phyloP scores from a whole-genome alignment of 805 yeast genomes.

The Candida sanyiensis region DNA sequence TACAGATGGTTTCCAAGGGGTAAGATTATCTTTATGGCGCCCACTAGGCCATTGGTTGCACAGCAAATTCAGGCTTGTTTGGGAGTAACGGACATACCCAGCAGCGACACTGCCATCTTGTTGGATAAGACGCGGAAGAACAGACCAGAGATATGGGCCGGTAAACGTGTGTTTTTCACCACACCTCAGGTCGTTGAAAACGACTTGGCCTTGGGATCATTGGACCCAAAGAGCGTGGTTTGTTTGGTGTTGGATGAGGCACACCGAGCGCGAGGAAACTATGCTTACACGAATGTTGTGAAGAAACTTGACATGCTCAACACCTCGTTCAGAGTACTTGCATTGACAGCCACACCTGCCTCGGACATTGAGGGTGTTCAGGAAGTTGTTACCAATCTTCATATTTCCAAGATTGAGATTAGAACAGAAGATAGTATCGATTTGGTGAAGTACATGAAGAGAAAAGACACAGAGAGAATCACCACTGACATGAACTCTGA shows the following conservation, averaged over 20 bases:
- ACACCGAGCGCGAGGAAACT: constrained; percentile 86
- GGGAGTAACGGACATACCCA: constrained; percentile 78
- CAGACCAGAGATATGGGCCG: constrained; percentile 72
- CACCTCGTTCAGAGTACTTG: constrained; percentile 67
- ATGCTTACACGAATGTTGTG: constrained; percentile 84
- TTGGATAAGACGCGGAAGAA: constrained; percentile 53
- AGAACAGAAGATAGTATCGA: constrained; percentile 83
- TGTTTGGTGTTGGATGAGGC: constrained; percentile 92
- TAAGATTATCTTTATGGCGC: constrained; percentile 91
- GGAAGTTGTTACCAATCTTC: constrained; percentile 66
- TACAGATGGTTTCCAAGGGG: constrained; percentile 76
- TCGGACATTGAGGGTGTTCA: constrained; percentile 84
- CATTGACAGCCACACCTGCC: constrained; percentile 95
- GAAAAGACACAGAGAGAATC: constrained; percentile 54
- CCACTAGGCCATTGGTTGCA: constrained; percentile 92
- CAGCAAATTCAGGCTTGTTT: constrained; percentile 94
- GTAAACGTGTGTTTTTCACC: constrained; percentile 77
- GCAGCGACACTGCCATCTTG: constrained; percentile 71
- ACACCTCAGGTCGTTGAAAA: constrained; percentile 96
- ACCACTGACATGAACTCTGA: constrained; percentile 49
- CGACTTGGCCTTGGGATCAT: constrained; percentile 68
- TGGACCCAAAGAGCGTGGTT: constrained; percentile 70
- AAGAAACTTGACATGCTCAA: constrained; percentile 56
- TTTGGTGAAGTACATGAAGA: constrained; percentile 70
- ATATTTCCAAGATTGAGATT: constrained; percentile 73